Conservation (phyloP, 129 eudicot species). For the Dittrichia graveolens region DNA sequence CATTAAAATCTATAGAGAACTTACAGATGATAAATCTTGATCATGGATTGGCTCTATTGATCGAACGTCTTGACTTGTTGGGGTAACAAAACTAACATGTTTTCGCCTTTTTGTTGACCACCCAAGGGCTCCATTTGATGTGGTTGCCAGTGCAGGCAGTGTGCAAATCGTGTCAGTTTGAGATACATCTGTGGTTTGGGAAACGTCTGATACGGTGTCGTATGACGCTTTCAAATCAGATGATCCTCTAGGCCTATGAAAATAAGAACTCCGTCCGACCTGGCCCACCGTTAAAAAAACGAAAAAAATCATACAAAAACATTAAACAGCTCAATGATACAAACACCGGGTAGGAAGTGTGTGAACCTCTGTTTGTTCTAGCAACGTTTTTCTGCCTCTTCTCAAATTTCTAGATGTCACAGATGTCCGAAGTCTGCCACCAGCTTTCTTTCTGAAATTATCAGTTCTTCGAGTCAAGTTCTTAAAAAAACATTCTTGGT, state of each 20-base stretch:
- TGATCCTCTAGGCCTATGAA: conserved; percentile 24
- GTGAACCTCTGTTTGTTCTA: conserved; percentile 54
- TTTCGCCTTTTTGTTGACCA: conserved; percentile 56
- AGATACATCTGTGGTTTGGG: conserved; percentile 62
- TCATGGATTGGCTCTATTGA: conserved; percentile 34
- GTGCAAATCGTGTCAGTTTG: conserved; percentile 55
- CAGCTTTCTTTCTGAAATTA: conserved; percentile 59
- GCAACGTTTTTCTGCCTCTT: conserved; percentile 48
- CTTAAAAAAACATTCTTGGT: neutral
- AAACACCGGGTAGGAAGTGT: neutral
- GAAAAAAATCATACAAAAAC: neutral
- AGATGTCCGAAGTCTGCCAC: conserved; percentile 38
- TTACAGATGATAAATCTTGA: conserved; percentile 50
- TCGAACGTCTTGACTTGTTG: conserved; percentile 44
- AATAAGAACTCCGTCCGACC: conserved; percentile 35
- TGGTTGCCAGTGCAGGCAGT: conserved; percentile 44
- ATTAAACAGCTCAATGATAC: neutral
- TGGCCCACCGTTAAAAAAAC: conserved; percentile 25
- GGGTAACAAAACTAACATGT: conserved; percentile 40
- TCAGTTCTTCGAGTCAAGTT: conserved; percentile 17
- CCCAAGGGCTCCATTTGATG: conserved; percentile 55
- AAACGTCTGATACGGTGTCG: conserved; percentile 53
- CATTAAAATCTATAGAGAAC: conserved; percentile 16
- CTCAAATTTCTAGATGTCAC: conserved; percentile 48
- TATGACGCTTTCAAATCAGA: conserved; percentile 27